phyloP scores from a whole-genome alignment of 164 flowering plant species.

The Buxus sempervirens region DNA sequence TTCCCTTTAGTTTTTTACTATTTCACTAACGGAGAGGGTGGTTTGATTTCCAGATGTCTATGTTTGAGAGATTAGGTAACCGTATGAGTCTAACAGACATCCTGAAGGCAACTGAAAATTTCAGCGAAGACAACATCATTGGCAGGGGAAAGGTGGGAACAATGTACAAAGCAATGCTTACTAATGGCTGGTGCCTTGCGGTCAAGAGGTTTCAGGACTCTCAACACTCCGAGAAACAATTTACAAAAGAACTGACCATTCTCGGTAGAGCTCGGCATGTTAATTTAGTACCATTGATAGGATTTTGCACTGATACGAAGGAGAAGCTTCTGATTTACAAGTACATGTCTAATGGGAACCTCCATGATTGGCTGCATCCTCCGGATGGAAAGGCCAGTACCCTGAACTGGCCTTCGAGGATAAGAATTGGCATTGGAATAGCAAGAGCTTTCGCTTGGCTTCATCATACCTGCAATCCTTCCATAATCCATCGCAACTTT shows the following conservation, averaged over 20 bases:
- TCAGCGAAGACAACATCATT: constrained; percentile 23
- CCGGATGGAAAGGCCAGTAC: too few species aligned
- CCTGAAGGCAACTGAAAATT: constrained; percentile 18
- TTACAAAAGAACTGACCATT: too few species aligned
- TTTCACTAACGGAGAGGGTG: not conserved
- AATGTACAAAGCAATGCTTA: constrained; percentile 25
- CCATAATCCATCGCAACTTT: constrained; percentile 18
- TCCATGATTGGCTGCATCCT: too few species aligned
- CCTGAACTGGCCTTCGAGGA: too few species aligned
- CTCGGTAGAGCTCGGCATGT: constrained; percentile 27
- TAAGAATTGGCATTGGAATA: constrained; percentile 11
- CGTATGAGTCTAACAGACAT: too few species aligned
- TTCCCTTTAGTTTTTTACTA: not conserved
- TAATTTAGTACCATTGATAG: too few species aligned
- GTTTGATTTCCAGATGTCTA: too few species aligned
- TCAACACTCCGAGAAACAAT: constrained; percentile 24
- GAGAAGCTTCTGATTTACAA: constrained; percentile 19
- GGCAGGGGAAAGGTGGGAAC: constrained; percentile 25
- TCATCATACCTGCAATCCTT: constrained; percentile 14
- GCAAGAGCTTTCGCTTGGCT: constrained; percentile 23
- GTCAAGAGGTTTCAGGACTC: constrained; percentile 27
- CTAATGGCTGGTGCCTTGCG: constrained; percentile 18
- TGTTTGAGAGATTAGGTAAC: constrained; percentile 66
- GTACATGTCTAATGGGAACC: too few species aligned
- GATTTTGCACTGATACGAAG: constrained; percentile 11